A percentile compares a stretch with the other conserved stretches of the same genome.
Conservation (phyloP, 805 yeast genomes). For the Kuraishia floccosa region DNA sequence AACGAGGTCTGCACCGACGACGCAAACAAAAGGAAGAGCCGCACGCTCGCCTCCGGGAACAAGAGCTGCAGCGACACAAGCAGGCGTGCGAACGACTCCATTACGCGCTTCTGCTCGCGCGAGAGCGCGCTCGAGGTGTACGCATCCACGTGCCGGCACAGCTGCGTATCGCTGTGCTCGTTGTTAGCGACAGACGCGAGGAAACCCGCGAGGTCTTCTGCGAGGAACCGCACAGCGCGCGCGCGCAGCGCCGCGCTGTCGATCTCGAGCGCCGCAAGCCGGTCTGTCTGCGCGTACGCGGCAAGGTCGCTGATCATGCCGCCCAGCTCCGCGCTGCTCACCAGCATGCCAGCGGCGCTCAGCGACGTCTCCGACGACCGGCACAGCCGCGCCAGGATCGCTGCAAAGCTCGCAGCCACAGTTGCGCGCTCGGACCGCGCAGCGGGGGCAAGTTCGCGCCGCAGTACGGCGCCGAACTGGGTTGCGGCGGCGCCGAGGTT, state of each 20-base stretch:
- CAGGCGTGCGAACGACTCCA: neutral
- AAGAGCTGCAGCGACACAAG: neutral
- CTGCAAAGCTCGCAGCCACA: neutral
- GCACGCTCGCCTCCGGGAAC: neutral
- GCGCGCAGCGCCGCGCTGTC: conserved; percentile 1
- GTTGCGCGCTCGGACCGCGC: neutral
- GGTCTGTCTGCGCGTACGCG: conserved; percentile 2
- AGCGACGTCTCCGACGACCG: conserved; percentile 1
- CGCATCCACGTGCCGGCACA: no score
- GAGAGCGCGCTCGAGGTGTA: neutral
- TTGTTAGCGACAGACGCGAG: neutral
- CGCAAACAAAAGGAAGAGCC: neutral
- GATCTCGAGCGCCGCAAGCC: neutral
- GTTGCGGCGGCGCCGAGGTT: neutral
- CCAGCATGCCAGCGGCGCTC: neutral
- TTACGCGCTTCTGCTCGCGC: neutral
- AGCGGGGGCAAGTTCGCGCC: neutral
- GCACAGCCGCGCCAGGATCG: conserved; percentile 1
- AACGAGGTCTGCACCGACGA: conserved; percentile 2
- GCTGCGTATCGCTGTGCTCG: neutral
- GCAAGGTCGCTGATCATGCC: conserved; percentile 2
- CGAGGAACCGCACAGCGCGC: neutral
- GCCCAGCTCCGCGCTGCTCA: neutral
- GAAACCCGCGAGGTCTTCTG: conserved; percentile 1
- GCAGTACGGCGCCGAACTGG: neutral